These are phyloP conservation scores for Russula abietina DNA, from an alignment of 768 basidiomycete genomes.

Conservation along the genomic window DNA sequence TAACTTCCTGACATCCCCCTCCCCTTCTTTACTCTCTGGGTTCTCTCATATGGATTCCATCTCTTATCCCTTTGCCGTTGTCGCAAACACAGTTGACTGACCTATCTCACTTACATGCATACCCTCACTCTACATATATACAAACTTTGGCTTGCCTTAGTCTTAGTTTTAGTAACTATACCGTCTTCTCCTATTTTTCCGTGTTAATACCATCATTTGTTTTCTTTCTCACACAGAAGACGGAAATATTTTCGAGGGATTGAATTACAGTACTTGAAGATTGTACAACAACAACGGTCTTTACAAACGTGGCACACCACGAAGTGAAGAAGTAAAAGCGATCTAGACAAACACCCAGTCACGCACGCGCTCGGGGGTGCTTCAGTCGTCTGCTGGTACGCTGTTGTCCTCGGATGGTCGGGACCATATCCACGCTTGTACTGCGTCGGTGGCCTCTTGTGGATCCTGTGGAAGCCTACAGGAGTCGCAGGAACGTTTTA, in stretches of 20 bases:
- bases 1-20: background rate
- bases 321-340: background rate
- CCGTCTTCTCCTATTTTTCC: background rate
- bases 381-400: background rate
- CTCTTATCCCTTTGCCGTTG: background rate
- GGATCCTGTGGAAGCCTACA: slow-evolving; percentile 67
- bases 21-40: background rate
- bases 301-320: background rate
- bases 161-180: background rate
- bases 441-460: slow-evolving; percentile 53
- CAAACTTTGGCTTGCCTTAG: background rate
- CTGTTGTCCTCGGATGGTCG: background rate
- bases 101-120: slow-evolving; percentile 2
- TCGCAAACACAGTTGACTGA: background rate
- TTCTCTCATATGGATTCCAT: slow-evolving; percentile 7
- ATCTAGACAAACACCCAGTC: background rate
- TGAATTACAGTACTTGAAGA: slow-evolving; percentile 14
- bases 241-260: slow-evolving; percentile 1
- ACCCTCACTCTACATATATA: slow-evolving; percentile 11
- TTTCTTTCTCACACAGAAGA: background rate
- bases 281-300: background rate
- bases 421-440: slow-evolving; percentile 77
- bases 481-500: background rate
- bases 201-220: slow-evolving; percentile 11
- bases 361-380: background rate